Evolutionary conservation across 2,329 filamentous ascomycete species (phyloP).

Genomic region (Boeremia lycopersici): DNA sequence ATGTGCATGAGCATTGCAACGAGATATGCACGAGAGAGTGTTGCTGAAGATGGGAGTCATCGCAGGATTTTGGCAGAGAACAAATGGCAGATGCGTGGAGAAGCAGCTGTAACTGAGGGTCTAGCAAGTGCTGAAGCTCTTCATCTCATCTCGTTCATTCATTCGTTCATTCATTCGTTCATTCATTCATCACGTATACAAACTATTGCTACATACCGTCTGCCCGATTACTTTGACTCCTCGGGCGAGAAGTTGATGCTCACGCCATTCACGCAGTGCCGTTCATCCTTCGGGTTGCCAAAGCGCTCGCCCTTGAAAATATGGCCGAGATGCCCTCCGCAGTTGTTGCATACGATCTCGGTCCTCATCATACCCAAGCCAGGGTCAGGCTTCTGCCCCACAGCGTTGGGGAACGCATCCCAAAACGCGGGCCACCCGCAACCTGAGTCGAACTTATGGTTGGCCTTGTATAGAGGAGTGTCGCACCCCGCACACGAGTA

Average conservation of each 20-base stretch:
- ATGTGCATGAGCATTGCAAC: no score
- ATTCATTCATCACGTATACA: neutral
- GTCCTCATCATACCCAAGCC: constrained; percentile 82
- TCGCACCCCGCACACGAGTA: constrained; percentile 89
- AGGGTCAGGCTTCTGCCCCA: constrained; percentile 78
- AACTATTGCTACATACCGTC: neutral
- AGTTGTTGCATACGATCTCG: constrained; percentile 94
- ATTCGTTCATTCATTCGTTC: neutral
- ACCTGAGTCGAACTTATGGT: constrained; percentile 93
- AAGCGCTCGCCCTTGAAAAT: constrained; percentile 91
- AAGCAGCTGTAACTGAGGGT: no score
- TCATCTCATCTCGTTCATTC: no score
- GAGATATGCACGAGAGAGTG: no score
- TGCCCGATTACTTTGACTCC: constrained; percentile 48
- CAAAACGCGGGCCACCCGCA: constrained; percentile 99
- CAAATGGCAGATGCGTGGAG: neutral
- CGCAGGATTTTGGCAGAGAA: neutral
- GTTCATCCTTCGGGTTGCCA: constrained; percentile 85
- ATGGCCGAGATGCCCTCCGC: constrained; percentile 89
- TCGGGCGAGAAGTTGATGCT: constrained; percentile 83
- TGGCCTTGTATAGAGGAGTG: constrained; percentile 87
- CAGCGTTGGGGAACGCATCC: constrained; percentile 89
- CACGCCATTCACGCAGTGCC: constrained; percentile 95
- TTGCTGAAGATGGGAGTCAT: no score
- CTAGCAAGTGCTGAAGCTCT: no score